phyloP scores from a whole-genome alignment of 768 basidiomycete species.

The Leccinum subtestaceum region DNA sequence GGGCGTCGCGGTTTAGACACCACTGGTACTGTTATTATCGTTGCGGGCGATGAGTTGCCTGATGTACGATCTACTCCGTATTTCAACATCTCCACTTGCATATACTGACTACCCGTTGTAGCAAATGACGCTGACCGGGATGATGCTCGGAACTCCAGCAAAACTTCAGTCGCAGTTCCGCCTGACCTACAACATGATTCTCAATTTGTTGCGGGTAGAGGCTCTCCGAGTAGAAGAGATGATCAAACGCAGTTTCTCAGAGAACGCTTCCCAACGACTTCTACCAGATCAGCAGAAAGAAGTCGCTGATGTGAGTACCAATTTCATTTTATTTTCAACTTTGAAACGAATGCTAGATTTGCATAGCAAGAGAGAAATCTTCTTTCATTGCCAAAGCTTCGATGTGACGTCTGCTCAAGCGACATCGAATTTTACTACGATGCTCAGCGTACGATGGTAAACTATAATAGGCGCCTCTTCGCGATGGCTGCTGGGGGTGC shows the following conservation, averaged over 20 bases:
- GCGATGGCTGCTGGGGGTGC: conserved; percentile 55
- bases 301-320: conserved; percentile 68
- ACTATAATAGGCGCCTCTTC: conserved; percentile 61
- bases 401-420: conserved; percentile 63
- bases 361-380: conserved; percentile 70
- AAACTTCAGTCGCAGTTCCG: conserved; percentile 95
- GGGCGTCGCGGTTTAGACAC: conserved; percentile 93
- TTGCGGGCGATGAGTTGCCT: conserved; percentile 79
- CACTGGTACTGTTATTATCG: conserved; percentile 93
- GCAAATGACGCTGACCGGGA: conserved; percentile 72
- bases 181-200: conserved; percentile 98
- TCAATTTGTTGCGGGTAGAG: conserved; percentile 94
- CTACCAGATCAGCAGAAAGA: conserved; percentile 91
- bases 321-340: not conserved
- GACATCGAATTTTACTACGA: conserved; percentile 83
- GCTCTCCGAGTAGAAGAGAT: conserved; percentile 97
- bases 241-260: conserved; percentile 99
- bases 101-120: conserved; percentile 28
- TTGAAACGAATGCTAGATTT: conserved; percentile 8
- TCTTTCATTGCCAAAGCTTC: conserved; percentile 57
- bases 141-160: conserved; percentile 94
- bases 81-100: not conserved
- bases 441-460: conserved; percentile 55
- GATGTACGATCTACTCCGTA: conserved; percentile 53
- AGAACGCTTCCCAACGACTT: conserved; percentile 90